These are phyloP conservation scores for Trematosphaeria pertusa DNA, from an alignment of 2,329 filamentous ascomycete species.

Conservation along the genomic window DNA sequence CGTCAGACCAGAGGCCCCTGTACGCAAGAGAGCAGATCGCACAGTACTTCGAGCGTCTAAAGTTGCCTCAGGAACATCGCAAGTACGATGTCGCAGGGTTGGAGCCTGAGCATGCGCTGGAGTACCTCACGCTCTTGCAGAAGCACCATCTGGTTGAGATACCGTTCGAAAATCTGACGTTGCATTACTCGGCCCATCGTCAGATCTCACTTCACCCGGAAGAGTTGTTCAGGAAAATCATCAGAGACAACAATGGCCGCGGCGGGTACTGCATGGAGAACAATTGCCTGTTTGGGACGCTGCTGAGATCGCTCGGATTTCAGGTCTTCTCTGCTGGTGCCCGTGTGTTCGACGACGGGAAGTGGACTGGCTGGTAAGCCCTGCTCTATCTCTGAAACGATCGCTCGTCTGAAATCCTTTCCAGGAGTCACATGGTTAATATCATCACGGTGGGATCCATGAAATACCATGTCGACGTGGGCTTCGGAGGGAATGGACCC, in stretches of 20 bases:
- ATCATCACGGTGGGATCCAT: conserved; percentile 47
- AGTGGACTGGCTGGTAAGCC: conserved; percentile 40
- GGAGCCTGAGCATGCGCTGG: conserved; percentile 28
- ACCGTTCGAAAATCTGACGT: conserved; percentile 64
- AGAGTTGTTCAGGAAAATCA: conserved; percentile 61
- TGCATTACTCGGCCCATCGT: conserved; percentile 55
- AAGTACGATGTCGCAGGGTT: conserved; percentile 32
- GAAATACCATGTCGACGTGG: conserved; percentile 52
- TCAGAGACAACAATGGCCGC: conserved; percentile 56
- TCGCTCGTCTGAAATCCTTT: background rate
- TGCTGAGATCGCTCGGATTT: conserved; percentile 62
- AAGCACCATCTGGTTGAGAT: conserved; percentile 55
- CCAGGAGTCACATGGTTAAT: conserved; percentile 55
- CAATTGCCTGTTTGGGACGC: conserved; percentile 59
- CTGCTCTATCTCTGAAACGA: background rate
- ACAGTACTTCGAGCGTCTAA: conserved; percentile 46
- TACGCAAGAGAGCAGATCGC: conserved; percentile 38
- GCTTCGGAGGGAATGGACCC: conserved; percentile 50
- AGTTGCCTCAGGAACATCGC: conserved; percentile 32
- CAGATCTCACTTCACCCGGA: conserved; percentile 58
- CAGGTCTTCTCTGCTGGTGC: conserved; percentile 50
- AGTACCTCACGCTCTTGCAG: conserved; percentile 40
- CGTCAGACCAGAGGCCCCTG: conserved; percentile 22
- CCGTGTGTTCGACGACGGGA: conserved; percentile 42
- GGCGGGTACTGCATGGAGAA: conserved; percentile 70